Percentiles rank a stretch among this genome's conserved stretches.
Evolutionary conservation across 1,284 basidiomycete genomes (phyloP).

Genomic region (Naganishia sp.): DNA sequence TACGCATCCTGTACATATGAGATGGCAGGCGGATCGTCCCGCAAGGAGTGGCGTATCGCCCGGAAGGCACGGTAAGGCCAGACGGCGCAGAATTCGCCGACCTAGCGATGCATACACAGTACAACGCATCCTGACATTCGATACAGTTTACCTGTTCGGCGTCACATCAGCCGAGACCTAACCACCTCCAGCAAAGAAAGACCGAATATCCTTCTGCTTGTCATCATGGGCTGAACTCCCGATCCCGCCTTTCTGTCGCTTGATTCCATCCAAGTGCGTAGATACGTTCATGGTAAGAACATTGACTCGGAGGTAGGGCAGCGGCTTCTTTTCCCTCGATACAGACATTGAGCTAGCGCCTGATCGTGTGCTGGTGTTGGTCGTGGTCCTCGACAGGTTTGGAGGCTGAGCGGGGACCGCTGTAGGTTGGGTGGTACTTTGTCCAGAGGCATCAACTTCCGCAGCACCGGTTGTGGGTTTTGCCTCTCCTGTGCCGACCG

Average conservation of each 20-base stretch:
- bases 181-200: slow-evolving; percentile 68
- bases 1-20: too few relatives aligned
- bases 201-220: slow-evolving; percentile 70
- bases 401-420: slow-evolving; percentile 38
- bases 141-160: not conserved
- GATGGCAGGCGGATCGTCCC: too few relatives aligned
- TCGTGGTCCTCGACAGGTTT: slow-evolving; percentile 23
- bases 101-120: too few relatives aligned
- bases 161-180: not conserved
- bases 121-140: not conserved
- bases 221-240: slow-evolving; percentile 71
- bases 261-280: slow-evolving; percentile 54
- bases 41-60: too few relatives aligned
- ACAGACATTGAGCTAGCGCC: slow-evolving; percentile 1
- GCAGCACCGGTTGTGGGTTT: slow-evolving; percentile 5
- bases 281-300: slow-evolving; percentile 50
- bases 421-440: slow-evolving; percentile 33
- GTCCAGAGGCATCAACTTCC: slow-evolving; percentile 5
- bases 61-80: too few relatives aligned
- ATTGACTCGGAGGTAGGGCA: slow-evolving; percentile 42
- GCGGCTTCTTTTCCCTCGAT: not conserved
- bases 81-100: too few relatives aligned
- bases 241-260: slow-evolving; percentile 74
- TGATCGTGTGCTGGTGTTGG: slow-evolving; percentile 16
- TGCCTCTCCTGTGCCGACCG: slow-evolving; percentile 15